These are phyloP conservation scores for Carex scoparia DNA, from an alignment of 176 grass and related monocot species.

Conservation along the genomic window DNA sequence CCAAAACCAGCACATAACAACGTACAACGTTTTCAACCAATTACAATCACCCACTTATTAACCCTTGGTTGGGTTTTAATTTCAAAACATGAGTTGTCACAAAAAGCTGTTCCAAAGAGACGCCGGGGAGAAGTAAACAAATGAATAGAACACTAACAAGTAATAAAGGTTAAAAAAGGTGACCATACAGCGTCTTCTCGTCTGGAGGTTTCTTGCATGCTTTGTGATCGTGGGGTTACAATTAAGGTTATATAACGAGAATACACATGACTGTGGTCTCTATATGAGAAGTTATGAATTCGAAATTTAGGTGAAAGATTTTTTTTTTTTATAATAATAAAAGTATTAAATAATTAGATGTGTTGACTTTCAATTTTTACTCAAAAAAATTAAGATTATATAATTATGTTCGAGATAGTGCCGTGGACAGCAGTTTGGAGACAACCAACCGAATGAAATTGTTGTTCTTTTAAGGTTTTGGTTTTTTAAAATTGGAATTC, in stretches of 20 bases:
- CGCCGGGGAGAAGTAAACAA: conserved; percentile 14
- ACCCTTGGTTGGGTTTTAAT: background rate
- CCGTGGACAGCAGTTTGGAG: background rate
- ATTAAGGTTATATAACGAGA: too few relatives aligned
- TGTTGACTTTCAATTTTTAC: too few relatives aligned
- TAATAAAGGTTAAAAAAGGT: background rate
- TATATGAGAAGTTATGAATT: too few relatives aligned
- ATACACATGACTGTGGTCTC: too few relatives aligned
- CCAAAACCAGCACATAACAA: background rate
- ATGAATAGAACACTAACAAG: background rate
- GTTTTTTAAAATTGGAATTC: background rate
- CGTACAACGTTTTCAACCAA: background rate
- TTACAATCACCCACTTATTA: background rate
- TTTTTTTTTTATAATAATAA: too few relatives aligned
- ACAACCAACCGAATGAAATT: conserved; percentile 4
- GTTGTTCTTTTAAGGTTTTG: background rate
- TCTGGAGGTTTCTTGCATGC: background rate
- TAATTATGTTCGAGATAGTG: background rate
- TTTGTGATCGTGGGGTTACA: background rate
- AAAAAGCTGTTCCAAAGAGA: background rate
- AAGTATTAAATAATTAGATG: too few relatives aligned
- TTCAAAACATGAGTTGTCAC: conserved; percentile 9
- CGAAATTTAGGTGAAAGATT: too few relatives aligned
- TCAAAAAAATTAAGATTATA: background rate
- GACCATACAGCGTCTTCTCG: background rate